Evolutionary conservation across 2,329 filamentous ascomycete genomes (phyloP), one percentile per base, ranked within the genome.

Genomic region (Stagonosporopsis cucurbitacearum): DNA sequence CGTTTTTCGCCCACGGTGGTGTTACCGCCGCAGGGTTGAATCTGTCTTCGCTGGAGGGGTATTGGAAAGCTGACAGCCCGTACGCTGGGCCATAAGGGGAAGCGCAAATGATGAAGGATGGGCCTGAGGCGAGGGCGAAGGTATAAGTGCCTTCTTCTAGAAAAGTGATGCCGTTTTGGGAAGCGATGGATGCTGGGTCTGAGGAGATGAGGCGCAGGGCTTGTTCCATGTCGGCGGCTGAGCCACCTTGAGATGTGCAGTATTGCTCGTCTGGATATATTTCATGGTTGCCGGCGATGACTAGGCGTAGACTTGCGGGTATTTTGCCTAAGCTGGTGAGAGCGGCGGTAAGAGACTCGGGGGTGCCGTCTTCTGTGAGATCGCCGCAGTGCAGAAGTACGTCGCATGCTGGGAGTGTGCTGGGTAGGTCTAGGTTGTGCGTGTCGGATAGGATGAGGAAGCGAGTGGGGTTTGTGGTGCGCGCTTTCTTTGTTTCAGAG

Each of bases 281-380:
- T 59, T 88, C 85, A 70, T 88, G 85, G 65, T 87, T 88, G 0
- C 85, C 85, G 0, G 84, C 81, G 47, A 88, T 86, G 33, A 36
- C 33, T 20, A 88, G 75, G 62, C 85, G 87, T 4, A 87, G 69
- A 26, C 81, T 79, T 1, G 84, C 84, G 9, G 80, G 67, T 30
- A 83, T 76, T 1, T 69, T 64, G 12, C 72, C 70, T 17, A 86
- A 71, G 7, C 59, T 80, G 74, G n/a, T 76, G 62, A 17, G 84
- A 4, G 79, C 78, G 12, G 36, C 11, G 17, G 35, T 28, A 33
- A 37, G 37, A 22, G 44, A 80, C n/a, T 64, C 44, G 2, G 75
- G 59, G 4, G 74, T 72, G 4, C 83, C 82, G 37, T 78, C 74
- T 63, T 78, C 79, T 5, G 84, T 86, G 13, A 86, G 67, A 66